Percentiles rank a stretch among this genome's conserved stretches.
phyloP scores from a whole-genome alignment of 2,329 filamentous ascomycete genomes.

The Saccharata proteae region DNA sequence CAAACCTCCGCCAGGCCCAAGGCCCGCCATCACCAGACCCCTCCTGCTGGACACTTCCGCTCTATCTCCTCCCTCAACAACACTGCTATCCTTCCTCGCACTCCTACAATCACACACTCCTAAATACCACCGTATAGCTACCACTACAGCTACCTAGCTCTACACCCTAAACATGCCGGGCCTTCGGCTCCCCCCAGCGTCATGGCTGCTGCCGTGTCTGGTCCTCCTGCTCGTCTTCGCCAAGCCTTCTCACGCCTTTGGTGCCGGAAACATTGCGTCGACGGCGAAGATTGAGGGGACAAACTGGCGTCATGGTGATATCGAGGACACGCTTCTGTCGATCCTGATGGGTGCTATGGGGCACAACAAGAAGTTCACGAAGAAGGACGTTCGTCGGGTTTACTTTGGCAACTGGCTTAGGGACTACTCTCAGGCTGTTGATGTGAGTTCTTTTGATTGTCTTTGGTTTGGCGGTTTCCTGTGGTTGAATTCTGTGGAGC shows the following conservation, averaged over 20 bases:
- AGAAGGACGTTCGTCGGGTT: slow-evolving; percentile 75
- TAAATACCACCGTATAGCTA: too few species aligned
- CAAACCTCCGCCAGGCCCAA: too few species aligned
- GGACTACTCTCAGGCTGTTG: slow-evolving; percentile 89
- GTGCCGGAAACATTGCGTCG: slow-evolving; percentile 78
- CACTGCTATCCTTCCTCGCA: neutral
- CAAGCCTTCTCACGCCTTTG: slow-evolving; percentile 62
- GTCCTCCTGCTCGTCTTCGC: slow-evolving; percentile 50
- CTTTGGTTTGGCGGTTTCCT: neutral
- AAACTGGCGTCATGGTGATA: slow-evolving; percentile 61
- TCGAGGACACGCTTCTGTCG: slow-evolving; percentile 77
- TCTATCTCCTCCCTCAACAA: neutral
- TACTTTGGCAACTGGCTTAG: slow-evolving; percentile 96
- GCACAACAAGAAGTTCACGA: slow-evolving; percentile 67
- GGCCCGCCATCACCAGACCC: too few species aligned
- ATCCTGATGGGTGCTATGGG: slow-evolving; percentile 42
- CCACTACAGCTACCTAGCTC: too few species aligned
- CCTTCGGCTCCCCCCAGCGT: slow-evolving; percentile 15
- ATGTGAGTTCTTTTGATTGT: slow-evolving; percentile 34
- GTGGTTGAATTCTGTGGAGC: too few species aligned
- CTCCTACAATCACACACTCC: slow-evolving; percentile 4
- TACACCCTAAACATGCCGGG: slow-evolving; percentile 6
- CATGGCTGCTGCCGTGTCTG: slow-evolving; percentile 27
- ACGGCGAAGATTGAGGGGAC: slow-evolving; percentile 70
- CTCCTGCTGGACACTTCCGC: too few species aligned